Base-by-base conservation (phyloP, 441 rosid genomes). In the Rhodomyrtus psidioides region DNA sequence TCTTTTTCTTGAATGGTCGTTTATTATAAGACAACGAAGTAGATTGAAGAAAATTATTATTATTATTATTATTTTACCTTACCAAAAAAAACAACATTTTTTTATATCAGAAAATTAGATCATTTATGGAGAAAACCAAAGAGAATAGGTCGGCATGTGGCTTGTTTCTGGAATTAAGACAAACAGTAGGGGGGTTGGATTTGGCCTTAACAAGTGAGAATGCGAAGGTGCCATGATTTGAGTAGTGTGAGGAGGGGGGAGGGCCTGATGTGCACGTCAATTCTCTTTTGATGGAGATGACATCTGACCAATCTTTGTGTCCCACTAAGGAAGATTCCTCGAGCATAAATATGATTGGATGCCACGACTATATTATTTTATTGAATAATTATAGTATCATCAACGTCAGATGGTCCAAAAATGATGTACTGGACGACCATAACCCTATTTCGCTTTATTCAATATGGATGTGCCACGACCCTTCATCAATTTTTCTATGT, bases 201-300 rank as follows among this genome's bases (percentile, higher is more conserved):
- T 85, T 88, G 57, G 46, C 55, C 54, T 6, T 23, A 56, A 42
- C 56, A 62, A 82, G 82, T 83, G 85, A 59, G 23, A 86, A 74
- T 90, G 89, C 91, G 58, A 44, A 83, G 39, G 87, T 46, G 90
- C 86, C 84, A 88, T 91, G 89, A 90, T 87, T 84, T 83, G 88
- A 89, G 88, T 84, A 21, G 79, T 21, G 49, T 39, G 49, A 34
- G 49, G 70, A 30, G 84, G 82, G 87, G 83, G 87, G 51, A 12
- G 53, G 82, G 81, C 86, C 85, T 60, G 83, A 87, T 57, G 84
- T 86, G 59, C 86, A 83, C 88, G 89, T 87, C 89, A 87, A 83
- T 34, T 62, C n/a, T 13, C 12, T 70, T 70, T 57, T 84, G 84
- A 84, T 89, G 87, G 85, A 84, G 87, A 84, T 87, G 91, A 89